A percentile compares a stretch with the other conserved stretches of the same genome.
Evolutionary conservation across 352 stramenopile genomes (phyloP).

Genomic region (Globisporangium perplexum): DNA sequence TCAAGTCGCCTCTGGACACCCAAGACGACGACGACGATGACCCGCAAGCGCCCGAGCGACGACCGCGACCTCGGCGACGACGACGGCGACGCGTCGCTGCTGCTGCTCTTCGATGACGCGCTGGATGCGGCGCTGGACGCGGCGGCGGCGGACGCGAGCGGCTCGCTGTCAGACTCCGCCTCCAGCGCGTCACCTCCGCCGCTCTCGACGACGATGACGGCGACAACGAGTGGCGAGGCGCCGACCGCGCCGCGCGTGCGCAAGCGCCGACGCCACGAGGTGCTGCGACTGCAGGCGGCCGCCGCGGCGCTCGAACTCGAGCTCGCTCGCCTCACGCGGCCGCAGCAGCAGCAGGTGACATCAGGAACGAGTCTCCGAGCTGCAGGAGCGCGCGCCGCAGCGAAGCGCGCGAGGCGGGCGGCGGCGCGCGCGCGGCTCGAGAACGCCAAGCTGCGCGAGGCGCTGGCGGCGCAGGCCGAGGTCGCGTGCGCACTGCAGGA

Average conservation of each 20-base stretch:
- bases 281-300: background rate
- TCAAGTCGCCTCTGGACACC: too few species aligned
- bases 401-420: slow-evolving; percentile 28
- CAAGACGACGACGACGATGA: too few species aligned
- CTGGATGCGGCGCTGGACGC: background rate
- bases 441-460: slow-evolving; percentile 37
- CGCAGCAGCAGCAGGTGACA: slow-evolving; percentile 17
- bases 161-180: background rate
- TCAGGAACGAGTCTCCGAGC: slow-evolving; percentile 1
- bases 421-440: slow-evolving; percentile 31
- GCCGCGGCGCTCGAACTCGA: background rate
- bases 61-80: too few species aligned
- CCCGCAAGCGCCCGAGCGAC: background rate
- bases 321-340: background rate
- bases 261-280: slow-evolving; percentile 1
- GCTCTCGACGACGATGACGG: background rate
- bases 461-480: slow-evolving; percentile 33
- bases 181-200: background rate
- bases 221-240: background rate
- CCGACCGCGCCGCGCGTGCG: background rate
- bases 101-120: background rate
- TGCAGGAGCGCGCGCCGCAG: slow-evolving; percentile 5
- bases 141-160: background rate
- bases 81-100: background rate
- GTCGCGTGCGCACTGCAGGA: slow-evolving; percentile 32